These are phyloP conservation scores for Beauveria asiatica DNA, from an alignment of 2,329 filamentous ascomycete genomes.

Conservation along the genomic window DNA sequence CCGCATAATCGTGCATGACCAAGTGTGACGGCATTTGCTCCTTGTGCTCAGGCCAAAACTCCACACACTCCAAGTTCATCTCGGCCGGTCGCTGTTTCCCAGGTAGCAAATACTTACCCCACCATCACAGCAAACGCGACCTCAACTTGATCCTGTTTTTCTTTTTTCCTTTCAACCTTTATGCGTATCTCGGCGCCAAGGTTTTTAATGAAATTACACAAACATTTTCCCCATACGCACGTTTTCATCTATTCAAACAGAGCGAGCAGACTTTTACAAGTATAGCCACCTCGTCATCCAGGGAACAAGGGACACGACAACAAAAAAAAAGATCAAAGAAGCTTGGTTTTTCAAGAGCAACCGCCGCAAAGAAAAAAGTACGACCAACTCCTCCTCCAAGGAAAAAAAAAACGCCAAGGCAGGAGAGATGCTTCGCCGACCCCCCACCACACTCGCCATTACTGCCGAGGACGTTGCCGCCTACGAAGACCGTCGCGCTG, in stretches of 20 bases:
- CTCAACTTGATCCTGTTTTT: too few relatives aligned
- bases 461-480: conserved; percentile 62
- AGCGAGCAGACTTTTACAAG: too few relatives aligned
- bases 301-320: too few relatives aligned
- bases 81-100: not conserved
- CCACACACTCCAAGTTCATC: not conserved
- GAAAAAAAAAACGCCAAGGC: not conserved
- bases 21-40: not conserved
- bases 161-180: not conserved
- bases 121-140: conserved; percentile 1
- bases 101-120: not conserved
- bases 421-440: conserved; percentile 52
- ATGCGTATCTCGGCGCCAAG: not conserved
- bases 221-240: not conserved
- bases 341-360: not conserved
- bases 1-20: not conserved
- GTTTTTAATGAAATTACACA: not conserved
- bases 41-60: not conserved
- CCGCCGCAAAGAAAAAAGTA: too few relatives aligned
- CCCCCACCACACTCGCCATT: conserved; percentile 58
- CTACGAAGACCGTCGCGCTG: conserved; percentile 56
- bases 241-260: too few relatives aligned
- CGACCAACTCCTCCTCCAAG: not conserved
- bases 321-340: not conserved
- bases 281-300: too few relatives aligned